Percentiles rank a stretch among this genome's conserved stretches.
Evolutionary conservation across 2,329 filamentous ascomycete genomes (phyloP).

Genomic region (Alternaria sp.): DNA sequence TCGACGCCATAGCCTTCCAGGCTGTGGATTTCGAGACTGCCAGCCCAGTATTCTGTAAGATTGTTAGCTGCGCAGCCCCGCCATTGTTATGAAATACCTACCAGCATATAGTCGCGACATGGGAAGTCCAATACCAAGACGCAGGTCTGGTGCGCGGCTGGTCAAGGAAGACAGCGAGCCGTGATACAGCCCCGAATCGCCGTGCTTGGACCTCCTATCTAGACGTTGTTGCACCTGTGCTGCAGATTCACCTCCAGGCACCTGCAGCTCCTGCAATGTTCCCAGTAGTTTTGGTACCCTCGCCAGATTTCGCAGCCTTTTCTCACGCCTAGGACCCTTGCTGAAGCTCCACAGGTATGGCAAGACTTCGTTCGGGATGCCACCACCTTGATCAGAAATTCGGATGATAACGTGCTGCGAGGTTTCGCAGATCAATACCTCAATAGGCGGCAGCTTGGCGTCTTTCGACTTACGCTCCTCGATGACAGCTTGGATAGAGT

Average conservation of each 20-base stretch:
- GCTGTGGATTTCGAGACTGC: conserved; percentile 87
- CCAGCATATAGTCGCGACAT: conserved; percentile 88
- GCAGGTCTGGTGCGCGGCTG: conserved; percentile 81
- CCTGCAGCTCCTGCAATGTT: conserved; percentile 84
- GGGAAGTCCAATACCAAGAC: conserved; percentile 90
- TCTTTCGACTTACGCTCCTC: conserved; percentile 66
- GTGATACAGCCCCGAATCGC: conserved; percentile 42
- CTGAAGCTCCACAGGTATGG: conserved; percentile 96
- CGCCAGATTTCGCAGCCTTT: conserved; percentile 81
- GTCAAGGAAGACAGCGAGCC: conserved; percentile 81
- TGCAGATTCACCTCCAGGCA: conserved; percentile 35
- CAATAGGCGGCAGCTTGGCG: conserved; percentile 76
- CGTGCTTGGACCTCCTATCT: conserved; percentile 27
- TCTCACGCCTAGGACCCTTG: conserved; percentile 82
- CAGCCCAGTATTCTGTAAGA: conserved; percentile 85
- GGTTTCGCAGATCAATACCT: conserved; percentile 93
- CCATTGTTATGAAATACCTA: conserved; percentile 6
- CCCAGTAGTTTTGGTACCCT: conserved; percentile 91
- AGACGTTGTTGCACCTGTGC: conserved; percentile 26
- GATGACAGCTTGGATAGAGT: conserved; percentile 91
- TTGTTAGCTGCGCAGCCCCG: not conserved
- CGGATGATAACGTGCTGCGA: conserved; percentile 95
- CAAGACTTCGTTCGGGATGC: conserved; percentile 82
- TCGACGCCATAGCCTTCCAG: conserved; percentile 96
- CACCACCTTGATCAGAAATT: conserved; percentile 93